Percentiles rank a stretch among this genome's conserved stretches.
Evolutionary conservation across 2,329 filamentous ascomycete genomes (phyloP).

Genomic region (Drechslerella dactyloides): DNA sequence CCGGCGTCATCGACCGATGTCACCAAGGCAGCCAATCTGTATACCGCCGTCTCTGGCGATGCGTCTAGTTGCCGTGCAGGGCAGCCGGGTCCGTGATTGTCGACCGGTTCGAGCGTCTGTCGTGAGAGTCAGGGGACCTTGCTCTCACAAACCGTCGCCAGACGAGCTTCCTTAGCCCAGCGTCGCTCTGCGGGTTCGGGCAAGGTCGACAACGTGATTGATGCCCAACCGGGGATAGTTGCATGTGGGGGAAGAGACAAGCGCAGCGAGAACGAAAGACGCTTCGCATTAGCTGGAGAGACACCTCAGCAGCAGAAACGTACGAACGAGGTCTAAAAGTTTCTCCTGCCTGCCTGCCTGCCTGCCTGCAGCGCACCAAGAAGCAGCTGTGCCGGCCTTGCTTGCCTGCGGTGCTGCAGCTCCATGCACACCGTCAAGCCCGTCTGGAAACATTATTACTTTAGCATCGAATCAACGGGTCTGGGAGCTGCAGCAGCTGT

Average conservation of each 20-base stretch:
- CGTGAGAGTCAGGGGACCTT: slow-evolving; percentile 35
- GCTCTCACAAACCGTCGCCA: slow-evolving; percentile 3
- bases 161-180: not conserved
- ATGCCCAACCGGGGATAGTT: slow-evolving; percentile 31
- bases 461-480: slow-evolving; percentile 15
- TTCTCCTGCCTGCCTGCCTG: too few relatives aligned
- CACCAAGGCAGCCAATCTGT: slow-evolving; percentile 12
- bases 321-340: too few relatives aligned
- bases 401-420: slow-evolving; percentile 12
- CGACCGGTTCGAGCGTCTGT: not conserved
- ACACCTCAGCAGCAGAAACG: slow-evolving; percentile 34
- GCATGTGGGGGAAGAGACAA: slow-evolving; percentile 37
- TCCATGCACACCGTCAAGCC: slow-evolving; percentile 46
- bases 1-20: slow-evolving; percentile 14
- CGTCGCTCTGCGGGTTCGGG: not conserved
- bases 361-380: not conserved
- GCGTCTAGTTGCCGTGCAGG: slow-evolving; percentile 8
- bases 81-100: slow-evolving; percentile 22
- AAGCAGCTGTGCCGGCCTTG: slow-evolving; percentile 1
- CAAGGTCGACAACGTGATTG: slow-evolving; percentile 44
- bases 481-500: not conserved
- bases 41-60: slow-evolving; percentile 25
- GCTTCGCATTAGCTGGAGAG: slow-evolving; percentile 14
- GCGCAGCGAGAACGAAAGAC: slow-evolving; percentile 4
- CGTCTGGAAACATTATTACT: slow-evolving; percentile 37